Base-by-base conservation (phyloP, 2,329 filamentous ascomycete genomes). In the Colletotrichum lupini region DNA sequence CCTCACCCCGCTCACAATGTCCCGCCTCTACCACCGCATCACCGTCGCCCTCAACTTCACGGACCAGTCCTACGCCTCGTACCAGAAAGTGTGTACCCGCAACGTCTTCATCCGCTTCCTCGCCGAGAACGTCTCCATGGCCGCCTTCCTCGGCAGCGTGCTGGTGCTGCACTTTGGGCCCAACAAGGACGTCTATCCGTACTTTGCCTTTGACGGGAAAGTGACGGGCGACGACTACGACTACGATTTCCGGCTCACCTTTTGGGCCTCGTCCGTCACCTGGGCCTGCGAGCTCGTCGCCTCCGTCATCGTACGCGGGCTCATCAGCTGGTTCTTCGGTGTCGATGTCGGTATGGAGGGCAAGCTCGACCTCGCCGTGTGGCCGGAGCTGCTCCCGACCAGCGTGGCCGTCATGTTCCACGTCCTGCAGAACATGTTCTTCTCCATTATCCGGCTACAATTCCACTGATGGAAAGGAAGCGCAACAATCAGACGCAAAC, bases 371-470 rank as follows among this genome's bases (percentile, higher is more conserved):
- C 83, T 93, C 76, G 88, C 87, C 7, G 88, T 90, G 68, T 93
- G 91, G 89, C 91, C 91, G 2, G 91, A 93, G 83, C 81, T 93
- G 77, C 81, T 93, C 77, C 91, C 91, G 22, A 92, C 91, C 3
- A 89, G 89, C 67, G 89, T 92, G 24, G 90, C 89, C 26, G 91
- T 92, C 26, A 90, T 90, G 83, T 83, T 93, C 79, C 91, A 93
- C 77, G 91, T 93, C 63, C 79, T 93, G 81, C 91, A 93, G 82
- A 93, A 93, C 80, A 93, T 93, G 91, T 81, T 93, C 68, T 93
- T 93, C 82, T 91, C 90, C 58, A 93, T 93, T 77, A 89, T 92
- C 46, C 87, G 91, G 75, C 82, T 93, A 78, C 87, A 89, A 75
- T 93, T 93, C 76, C 84, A 64, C 28, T 74, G 35, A 66, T 35